A percentile compares a stretch with the other conserved stretches of the same genome.
phyloP scores from a whole-genome alignment of 371 early-diverging fungal species.

The Apophysomyces sp. region DNA sequence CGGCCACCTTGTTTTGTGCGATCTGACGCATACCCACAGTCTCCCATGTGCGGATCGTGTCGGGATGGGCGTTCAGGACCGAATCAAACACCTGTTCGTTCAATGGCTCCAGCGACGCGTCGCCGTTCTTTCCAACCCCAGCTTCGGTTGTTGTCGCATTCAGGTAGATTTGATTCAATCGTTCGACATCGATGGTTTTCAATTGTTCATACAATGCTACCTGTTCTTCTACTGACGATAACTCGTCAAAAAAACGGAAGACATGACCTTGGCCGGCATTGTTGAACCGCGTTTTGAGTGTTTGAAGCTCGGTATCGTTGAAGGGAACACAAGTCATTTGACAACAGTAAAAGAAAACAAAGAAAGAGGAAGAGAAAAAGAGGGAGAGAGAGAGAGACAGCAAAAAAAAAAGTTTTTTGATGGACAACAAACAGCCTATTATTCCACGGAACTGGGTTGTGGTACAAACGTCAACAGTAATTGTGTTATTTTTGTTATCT shows the following conservation, averaged over 20 bases:
- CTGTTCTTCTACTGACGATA: slow-evolving; percentile 56
- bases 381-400: neutral
- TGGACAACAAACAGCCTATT: slow-evolving; percentile 23
- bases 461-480: neutral
- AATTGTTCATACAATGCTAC: slow-evolving; percentile 68
- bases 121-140: slow-evolving; percentile 29
- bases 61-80: slow-evolving; percentile 55
- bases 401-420: slow-evolving; percentile 8
- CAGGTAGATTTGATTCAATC: slow-evolving; percentile 76
- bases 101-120: slow-evolving; percentile 71
- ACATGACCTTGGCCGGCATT: slow-evolving; percentile 90
- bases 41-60: slow-evolving; percentile 69
- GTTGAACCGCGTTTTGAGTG: slow-evolving; percentile 63
- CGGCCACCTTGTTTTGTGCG: slow-evolving; percentile 85
- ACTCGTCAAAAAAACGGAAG: slow-evolving; percentile 75
- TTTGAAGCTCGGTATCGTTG: slow-evolving; percentile 32
- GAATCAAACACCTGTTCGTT: slow-evolving; percentile 79
- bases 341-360: slow-evolving; percentile 17
- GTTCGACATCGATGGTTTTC: slow-evolving; percentile 70
- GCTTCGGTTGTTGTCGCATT: slow-evolving; percentile 61
- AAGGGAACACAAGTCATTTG: slow-evolving; percentile 9
- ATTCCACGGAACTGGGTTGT: neutral
- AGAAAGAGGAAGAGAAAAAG: slow-evolving; percentile 4
- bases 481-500: no score
- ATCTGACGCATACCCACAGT: slow-evolving; percentile 76